Percentiles rank a stretch among this genome's conserved stretches.
These are phyloP conservation scores for Yarrowia divulgata DNA, from an alignment of 805 yeast genomes.

Conservation along the genomic window DNA sequence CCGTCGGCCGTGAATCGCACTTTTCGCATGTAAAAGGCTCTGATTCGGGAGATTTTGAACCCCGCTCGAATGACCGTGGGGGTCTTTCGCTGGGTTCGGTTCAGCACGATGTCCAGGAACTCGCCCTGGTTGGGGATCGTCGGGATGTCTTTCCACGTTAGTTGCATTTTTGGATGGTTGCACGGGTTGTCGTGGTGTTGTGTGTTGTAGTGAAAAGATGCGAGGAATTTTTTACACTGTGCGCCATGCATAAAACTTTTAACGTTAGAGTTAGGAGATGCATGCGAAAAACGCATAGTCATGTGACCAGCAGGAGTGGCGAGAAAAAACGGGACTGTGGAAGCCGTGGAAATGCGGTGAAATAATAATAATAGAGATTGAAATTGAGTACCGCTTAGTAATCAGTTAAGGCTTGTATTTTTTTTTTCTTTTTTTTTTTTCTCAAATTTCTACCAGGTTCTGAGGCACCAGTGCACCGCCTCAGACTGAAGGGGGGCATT, in stretches of 20 bases:
- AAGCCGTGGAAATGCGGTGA: no score
- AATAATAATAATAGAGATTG: no score
- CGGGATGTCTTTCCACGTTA: constrained; percentile 98
- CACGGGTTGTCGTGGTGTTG: constrained; percentile 7
- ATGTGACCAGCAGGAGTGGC: neutral
- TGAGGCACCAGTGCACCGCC: no score
- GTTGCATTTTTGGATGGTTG: constrained; percentile 67
- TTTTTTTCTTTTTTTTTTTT: no score
- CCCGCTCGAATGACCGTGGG: constrained; percentile 99
- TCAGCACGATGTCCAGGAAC: constrained; percentile 92
- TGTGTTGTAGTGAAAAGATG: neutral
- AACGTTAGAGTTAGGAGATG: constrained; percentile 1
- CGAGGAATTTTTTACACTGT: neutral
- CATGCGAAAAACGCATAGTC: neutral
- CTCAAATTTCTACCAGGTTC: no score
- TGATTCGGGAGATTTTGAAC: constrained; percentile 92
- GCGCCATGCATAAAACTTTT: constrained; percentile 25
- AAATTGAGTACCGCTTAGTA: no score
- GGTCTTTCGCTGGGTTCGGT: constrained; percentile 97
- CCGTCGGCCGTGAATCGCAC: constrained; percentile 97
- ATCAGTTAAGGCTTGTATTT: no score
- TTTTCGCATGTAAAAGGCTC: constrained; percentile 98
- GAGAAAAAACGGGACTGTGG: no score
- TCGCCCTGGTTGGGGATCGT: constrained; percentile 92
- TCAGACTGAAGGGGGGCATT: no score